Percentiles rank a stretch among this genome's conserved stretches.
phyloP scores from a whole-genome alignment of 129 eudicot genomes.

The Flaveria sonorensis region DNA sequence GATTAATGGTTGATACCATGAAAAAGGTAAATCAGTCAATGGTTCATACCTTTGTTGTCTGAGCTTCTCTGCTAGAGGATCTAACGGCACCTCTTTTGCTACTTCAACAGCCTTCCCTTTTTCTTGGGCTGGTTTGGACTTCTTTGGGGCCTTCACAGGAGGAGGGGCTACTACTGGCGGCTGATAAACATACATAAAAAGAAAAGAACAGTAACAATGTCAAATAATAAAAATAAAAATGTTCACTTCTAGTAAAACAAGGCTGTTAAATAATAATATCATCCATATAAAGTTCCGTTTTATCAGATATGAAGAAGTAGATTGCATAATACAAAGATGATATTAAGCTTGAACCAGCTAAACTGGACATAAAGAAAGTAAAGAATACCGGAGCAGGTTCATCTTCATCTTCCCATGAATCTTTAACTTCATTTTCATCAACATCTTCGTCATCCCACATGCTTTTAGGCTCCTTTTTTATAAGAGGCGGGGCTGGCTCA shows the following conservation, averaged over 20 bases:
- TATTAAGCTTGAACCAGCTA: neutral
- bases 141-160: constrained; percentile 63
- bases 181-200: constrained; percentile 33
- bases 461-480: constrained; percentile 69
- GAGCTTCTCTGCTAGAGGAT: constrained; percentile 87
- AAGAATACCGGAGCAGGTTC: constrained; percentile 63
- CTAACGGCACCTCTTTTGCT: constrained; percentile 56
- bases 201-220: neutral
- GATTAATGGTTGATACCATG: neutral
- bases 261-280: neutral
- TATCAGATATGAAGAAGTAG: neutral
- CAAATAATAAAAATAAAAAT: neutral
- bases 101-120: constrained; percentile 68
- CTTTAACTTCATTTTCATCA: constrained; percentile 82
- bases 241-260: no score
- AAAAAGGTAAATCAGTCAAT: neutral
- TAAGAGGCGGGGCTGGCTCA: constrained; percentile 60
- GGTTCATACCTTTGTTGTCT: constrained; percentile 77
- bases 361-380: neutral
- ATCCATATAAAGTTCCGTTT: neutral
- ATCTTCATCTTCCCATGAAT: constrained; percentile 97
- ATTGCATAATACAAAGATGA: neutral
- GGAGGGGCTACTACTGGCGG: constrained; percentile 63
- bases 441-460: constrained; percentile 93
- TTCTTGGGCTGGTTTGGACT: constrained; percentile 57